Evolutionary conservation across 2,329 filamentous ascomycete genomes (phyloP).

Genomic region (Zelopaecilomyces penicillatus): DNA sequence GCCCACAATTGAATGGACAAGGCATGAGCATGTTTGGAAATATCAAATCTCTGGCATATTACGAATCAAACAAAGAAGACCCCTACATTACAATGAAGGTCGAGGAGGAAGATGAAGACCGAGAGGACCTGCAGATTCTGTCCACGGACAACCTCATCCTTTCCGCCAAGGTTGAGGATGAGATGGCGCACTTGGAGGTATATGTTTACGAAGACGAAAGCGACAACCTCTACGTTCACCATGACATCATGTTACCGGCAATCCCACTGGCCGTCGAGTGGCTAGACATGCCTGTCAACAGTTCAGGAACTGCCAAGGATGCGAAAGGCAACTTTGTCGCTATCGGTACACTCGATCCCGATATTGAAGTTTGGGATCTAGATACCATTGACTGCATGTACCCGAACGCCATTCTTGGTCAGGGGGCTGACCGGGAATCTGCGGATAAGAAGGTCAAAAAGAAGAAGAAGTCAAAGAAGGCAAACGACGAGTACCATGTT

Average conservation of each 20-base stretch:
- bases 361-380: conserved; percentile 97
- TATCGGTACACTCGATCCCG: conserved; percentile 93
- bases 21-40: conserved; percentile 92
- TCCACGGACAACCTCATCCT: conserved; percentile 88
- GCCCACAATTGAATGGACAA: conserved; percentile 44
- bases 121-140: conserved; percentile 88
- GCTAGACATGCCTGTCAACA: conserved; percentile 85
- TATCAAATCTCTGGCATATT: conserved; percentile 85
- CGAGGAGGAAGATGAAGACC: conserved; percentile 70
- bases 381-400: conserved; percentile 98
- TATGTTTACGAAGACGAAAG: conserved; percentile 94
- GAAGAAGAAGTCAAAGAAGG: conserved; percentile 82
- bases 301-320: conserved; percentile 52
- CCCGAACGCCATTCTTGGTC: conserved; percentile 88
- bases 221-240: conserved; percentile 97
- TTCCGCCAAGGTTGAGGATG: conserved; percentile 90
- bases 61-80: conserved; percentile 88
- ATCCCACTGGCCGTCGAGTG: conserved; percentile 95
- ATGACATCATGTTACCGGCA: conserved; percentile 97
- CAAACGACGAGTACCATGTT: conserved; percentile 87
- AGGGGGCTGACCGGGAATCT: conserved; percentile 48
- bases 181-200: conserved; percentile 91
- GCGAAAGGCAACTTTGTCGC: conserved; percentile 83
- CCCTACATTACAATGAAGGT: conserved; percentile 89
- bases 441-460: conserved; percentile 64